Evolutionary conservation across 2,329 filamentous ascomycete genomes (phyloP), one percentile per base, ranked within the genome.

Genomic region (Cytospora leucostoma): DNA sequence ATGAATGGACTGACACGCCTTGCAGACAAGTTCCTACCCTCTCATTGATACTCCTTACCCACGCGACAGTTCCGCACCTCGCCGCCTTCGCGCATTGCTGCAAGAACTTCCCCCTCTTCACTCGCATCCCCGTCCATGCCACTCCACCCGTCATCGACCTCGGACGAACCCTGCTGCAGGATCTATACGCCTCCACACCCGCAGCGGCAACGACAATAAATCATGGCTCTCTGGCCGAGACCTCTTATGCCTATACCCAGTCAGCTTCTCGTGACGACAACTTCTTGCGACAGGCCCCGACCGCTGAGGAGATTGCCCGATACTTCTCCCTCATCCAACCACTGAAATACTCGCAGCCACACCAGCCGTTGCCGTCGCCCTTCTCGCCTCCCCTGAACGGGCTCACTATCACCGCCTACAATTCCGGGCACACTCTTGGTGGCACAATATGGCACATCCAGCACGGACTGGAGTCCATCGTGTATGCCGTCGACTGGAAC

Each of bases 391-490:
- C 94, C 1, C 81, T 97, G 17, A 93, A 95, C 69, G 93, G 93
- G 5, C 85, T 99, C 19, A 97, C 92, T 2, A 91, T 99, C 68
- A 99, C 95, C 0, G 95, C 95, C 0, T 98, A 98, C 78, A 96
- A 96, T 76, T 93, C 95, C 8, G 95, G 95, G 67, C 94, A 97
- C 74, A 97, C 94, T 0, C 84, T 98, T 0, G 95, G 95, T 74
- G 95, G 95, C 62, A 98, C 95, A 32, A 97, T 99, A 79, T 99
- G 95, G 95, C 94, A 98, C 72, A 93, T 99, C 68, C 94, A 98
- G 71, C 93, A 98, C 78, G 93, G 93, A 0, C 84, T 97, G 73
- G 95, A 99, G 75, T 97, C 93, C 0, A 94, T 99, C 50, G 93
- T 99, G 1, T 98, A 99, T 71, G 94, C 95, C 0, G 92, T 97